Base-by-base conservation (phyloP, 2,329 filamentous ascomycete species). In the Pseudocercospora fijiensis region DNA sequence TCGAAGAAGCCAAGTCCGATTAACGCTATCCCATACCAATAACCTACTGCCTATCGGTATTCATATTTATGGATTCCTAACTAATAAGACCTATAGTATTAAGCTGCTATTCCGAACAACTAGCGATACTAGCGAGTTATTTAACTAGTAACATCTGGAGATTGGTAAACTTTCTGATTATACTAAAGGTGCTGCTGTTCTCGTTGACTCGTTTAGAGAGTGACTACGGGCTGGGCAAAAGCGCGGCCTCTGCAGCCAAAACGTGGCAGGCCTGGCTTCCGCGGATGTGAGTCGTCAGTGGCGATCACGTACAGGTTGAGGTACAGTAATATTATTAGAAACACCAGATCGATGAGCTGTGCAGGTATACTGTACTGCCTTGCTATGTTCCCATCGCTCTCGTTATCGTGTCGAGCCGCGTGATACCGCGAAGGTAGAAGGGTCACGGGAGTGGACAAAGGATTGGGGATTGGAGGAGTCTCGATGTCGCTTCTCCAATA, bases 1-100 rank as follows among this genome's bases (percentile, higher is more conserved):
- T 56, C 8, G 61, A 60, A 33, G 58, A 18, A 27, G 41, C 51
- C 58, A 56, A n/a, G n/a, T n/a, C n/a, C n/a, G n/a, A n/a, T n/a
- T n/a, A n/a, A n/a, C n/a, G n/a, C n/a, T n/a, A n/a, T n/a, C n/a
- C n/a, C n/a, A n/a, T n/a, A n/a, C n/a, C n/a, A n/a, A n/a, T n/a
- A n/a, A n/a, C n/a, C n/a, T n/a, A n/a, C n/a, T n/a, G n/a, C n/a
- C n/a, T n/a, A n/a, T n/a, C n/a, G n/a, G n/a, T n/a, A n/a, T n/a
- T n/a, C n/a, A n/a, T n/a, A n/a, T n/a, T n/a, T n/a, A n/a, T n/a
- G n/a, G n/a, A n/a, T n/a, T n/a, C n/a, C n/a, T n/a, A n/a, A n/a
- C n/a, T n/a, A n/a, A n/a, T n/a, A n/a, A n/a, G n/a, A n/a, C n/a
- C n/a, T n/a, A n/a, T n/a, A n/a, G n/a, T n/a, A n/a, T n/a, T n/a